Conservation (phyloP, 2,329 filamentous ascomycete species). For the Ascocoryne sarcoides region DNA sequence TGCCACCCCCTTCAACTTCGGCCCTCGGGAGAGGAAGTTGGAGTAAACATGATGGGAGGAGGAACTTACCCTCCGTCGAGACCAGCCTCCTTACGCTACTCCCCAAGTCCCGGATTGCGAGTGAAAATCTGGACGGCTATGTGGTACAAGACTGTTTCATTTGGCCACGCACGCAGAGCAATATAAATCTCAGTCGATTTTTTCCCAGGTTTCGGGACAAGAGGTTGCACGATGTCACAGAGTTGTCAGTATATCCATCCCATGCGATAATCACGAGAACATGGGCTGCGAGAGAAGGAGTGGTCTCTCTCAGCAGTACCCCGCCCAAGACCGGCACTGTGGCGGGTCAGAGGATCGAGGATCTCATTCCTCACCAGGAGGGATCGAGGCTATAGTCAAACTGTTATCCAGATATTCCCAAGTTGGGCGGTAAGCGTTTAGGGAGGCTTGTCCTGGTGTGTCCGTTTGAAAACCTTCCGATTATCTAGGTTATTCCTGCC, state of each 20-base stretch:
- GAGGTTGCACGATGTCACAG: no score
- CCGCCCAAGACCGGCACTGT: background rate
- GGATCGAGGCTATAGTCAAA: slow-evolving; percentile 15
- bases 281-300: slow-evolving; percentile 7
- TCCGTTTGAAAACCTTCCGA: slow-evolving; percentile 11
- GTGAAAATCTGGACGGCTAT: slow-evolving; percentile 4
- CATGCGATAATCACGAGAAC: slow-evolving; percentile 26
- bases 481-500: background rate
- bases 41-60: no score
- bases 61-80: no score
- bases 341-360: slow-evolving; percentile 7
- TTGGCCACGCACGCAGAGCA: slow-evolving; percentile 16
- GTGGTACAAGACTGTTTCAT: slow-evolving; percentile 16
- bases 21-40: no score
- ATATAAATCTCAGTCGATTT: slow-evolving; percentile 16
- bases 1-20: no score
- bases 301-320: background rate
- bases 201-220: slow-evolving; percentile 21
- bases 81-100: background rate
- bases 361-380: slow-evolving; percentile 4
- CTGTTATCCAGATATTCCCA: no score
- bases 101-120: background rate
- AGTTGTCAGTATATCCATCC: background rate
- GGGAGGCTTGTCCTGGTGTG: no score
- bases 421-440: slow-evolving; percentile 7